These are phyloP conservation scores for Cucurbita maxima DNA, from an alignment of 306 rosid genomes.

Conservation along the genomic window DNA sequence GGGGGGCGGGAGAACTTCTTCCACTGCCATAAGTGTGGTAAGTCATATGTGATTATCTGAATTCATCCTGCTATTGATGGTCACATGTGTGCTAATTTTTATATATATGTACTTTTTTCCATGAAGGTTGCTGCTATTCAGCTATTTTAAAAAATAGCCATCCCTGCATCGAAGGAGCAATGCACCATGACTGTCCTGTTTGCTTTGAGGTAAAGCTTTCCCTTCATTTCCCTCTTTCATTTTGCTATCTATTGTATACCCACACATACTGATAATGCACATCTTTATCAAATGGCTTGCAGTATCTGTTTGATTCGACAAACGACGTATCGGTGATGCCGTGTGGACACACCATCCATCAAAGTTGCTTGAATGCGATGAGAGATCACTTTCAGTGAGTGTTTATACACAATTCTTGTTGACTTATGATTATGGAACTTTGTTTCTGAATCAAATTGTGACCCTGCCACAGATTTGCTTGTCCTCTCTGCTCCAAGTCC, in stretches of 20 bases:
- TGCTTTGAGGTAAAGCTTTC: conserved; percentile 60
- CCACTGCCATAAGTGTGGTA: conserved; percentile 83
- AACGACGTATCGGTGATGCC: conserved; percentile 50
- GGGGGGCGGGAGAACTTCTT: conserved; percentile 71
- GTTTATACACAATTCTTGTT: not conserved
- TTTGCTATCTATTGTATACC: not conserved
- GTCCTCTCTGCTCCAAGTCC: conserved; percentile 85
- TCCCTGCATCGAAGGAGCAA: conserved; percentile 87
- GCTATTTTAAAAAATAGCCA: conserved; percentile 45
- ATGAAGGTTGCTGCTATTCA: conserved; percentile 72
- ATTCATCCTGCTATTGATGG: not conserved
- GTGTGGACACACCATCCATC: conserved; percentile 80
- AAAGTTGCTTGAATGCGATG: conserved; percentile 68
- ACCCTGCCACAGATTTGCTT: conserved; percentile 37
- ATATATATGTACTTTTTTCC: not conserved
- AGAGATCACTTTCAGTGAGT: conserved; percentile 70
- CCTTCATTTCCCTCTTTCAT: not conserved
- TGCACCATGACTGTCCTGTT: conserved; percentile 89
- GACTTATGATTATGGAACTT: not conserved
- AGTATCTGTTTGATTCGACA: conserved; percentile 63
- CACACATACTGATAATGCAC: not conserved
- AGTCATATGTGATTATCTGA: conserved; percentile 1
- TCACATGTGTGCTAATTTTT: not conserved
- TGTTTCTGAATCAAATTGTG: not conserved
- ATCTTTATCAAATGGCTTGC: conserved; percentile 20